Evolutionary conservation across 192 early-diverging fungal genomes (phyloP).

Genomic region (Entomortierella lignicola): DNA sequence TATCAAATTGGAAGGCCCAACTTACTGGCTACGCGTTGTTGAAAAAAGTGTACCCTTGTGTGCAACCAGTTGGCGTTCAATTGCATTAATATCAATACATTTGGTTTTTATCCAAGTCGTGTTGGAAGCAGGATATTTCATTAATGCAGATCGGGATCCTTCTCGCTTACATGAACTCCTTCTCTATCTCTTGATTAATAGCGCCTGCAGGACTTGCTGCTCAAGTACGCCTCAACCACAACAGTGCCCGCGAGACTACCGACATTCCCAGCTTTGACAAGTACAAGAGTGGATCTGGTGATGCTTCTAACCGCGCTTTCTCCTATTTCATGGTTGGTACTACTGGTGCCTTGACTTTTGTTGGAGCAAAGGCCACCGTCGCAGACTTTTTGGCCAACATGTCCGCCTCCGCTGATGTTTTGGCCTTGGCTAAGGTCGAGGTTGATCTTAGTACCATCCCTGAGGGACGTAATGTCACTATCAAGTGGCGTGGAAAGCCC

Average conservation of each 20-base stretch:
- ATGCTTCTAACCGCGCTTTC: slow-evolving; percentile 77
- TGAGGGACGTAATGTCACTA: slow-evolving; percentile 94
- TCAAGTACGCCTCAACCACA: slow-evolving; percentile 60
- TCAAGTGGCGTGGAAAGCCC: slow-evolving; percentile 99
- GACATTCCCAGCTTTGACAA: slow-evolving; percentile 75
- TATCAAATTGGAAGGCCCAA: too few relatives aligned
- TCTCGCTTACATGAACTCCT: neutral
- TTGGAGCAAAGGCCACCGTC: slow-evolving; percentile 92
- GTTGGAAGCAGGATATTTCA: too few relatives aligned
- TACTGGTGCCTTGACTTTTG: slow-evolving; percentile 84
- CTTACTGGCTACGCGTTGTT: too few relatives aligned
- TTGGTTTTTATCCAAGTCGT: too few relatives aligned
- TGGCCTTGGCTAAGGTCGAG: slow-evolving; percentile 98
- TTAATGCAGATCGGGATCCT: neutral
- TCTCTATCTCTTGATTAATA: neutral
- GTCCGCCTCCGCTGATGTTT: slow-evolving; percentile 95
- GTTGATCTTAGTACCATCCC: slow-evolving; percentile 92
- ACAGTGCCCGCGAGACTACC: slow-evolving; percentile 64
- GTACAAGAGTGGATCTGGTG: slow-evolving; percentile 73
- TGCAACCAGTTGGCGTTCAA: too few relatives aligned
- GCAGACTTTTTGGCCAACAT: slow-evolving; percentile 86
- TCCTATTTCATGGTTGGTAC: slow-evolving; percentile 96
- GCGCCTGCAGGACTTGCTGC: slow-evolving; percentile 42
- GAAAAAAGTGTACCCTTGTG: too few relatives aligned
- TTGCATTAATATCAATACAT: too few relatives aligned